Base-by-base conservation (phyloP, 108 stramenopile species). In the Nitzschia sp. region DNA sequence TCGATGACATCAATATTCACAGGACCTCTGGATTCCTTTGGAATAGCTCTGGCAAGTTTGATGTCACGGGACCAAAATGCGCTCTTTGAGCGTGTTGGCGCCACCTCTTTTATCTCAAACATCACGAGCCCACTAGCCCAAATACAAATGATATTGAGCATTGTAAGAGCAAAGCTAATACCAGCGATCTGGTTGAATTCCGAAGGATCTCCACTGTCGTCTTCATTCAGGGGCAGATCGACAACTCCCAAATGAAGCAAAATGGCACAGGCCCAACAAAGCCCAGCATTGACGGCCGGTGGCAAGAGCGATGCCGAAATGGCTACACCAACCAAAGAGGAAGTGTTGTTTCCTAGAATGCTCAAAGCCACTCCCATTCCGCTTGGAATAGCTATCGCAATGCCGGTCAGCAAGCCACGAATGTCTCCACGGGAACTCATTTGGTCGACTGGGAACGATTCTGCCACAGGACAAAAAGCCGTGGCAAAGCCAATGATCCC, bases 271-370 rank as follows among this genome's bases (percentile, higher is more conserved):
- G 46, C 48, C 48, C 59, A 78, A 26, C 61, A 77, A 19, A 77
- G 47, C 4, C 73, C 73, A 30, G 56, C 64, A 46, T 51, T 51
- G 13, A 61, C 91, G 17, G 94, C 91, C 0, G 96, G 95, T 24
- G 96, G 96, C 30, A 97, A 76, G 26, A 97, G 77, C 6, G 91
- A 87, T 0, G 94, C 94, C 17, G 84, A 86, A 38, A 97, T 95
- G 15, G 96, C 93, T 8, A 94, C 92, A 30, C 93, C 93, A 6
- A 95, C 96, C 26, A 97, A 71, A 6, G 82, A 77, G 32, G 76
- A 71, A n/a, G 88, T 91, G 62, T 91, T 83, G 35, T 90, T 87
- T 19, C 86, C 87, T 26, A 93, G 34, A 31, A 94, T 57, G 8
- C 77, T 76, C 45, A 97, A 66, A 6, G 91, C 93, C 9, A 97